Evolutionary conservation across 139 green algal genomes (phyloP), one percentile per base, ranked within the genome.

Genomic region (Chlamydomonas sphaeroides): DNA sequence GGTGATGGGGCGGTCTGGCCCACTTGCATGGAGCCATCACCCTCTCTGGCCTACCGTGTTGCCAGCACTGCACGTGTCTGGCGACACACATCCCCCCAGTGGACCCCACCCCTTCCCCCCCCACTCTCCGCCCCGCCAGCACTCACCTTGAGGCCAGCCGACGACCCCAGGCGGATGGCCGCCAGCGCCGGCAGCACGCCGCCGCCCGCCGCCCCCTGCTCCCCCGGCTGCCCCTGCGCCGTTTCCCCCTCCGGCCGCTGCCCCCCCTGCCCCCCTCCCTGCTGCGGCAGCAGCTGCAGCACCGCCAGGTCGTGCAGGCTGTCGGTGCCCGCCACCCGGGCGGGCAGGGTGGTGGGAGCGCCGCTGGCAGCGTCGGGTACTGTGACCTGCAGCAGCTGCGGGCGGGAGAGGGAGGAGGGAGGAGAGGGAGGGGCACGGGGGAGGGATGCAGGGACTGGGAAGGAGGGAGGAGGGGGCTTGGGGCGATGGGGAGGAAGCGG

Each of bases 281-380:
- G 14, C 65, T 36, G 30, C 53, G 49, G 57, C 39, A 53, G 38
- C 7, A 92, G 76, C 35, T 66, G 51, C 45, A 93, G 75, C 45
- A 93, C 90, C 28, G 90, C 90, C 51, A 93, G 74, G 85, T 93
- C 90, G 66, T 91, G 84, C 57, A 85, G 49, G 26, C 84, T 68
- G 53, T 92, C 89, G 51, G 65, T 87, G 72, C 79, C 84, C 10
- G 88, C 61, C 30, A 92, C 59, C 0, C 18, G 65, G 4, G 86
- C 89, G 23, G 25, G 21, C 35, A 83, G 80, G n/a, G 79, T 38
- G 30, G 21, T 59, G 69, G 39, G 25, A 56, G 38, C 57, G 49
- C 56, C 38, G 11, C 3, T 79, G 56, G 56, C 6, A 38, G 38
- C 56, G 51, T 49, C 68, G 33, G 32, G 39, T 21, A 87, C 20